A percentile compares a stretch with the other conserved stretches of the same genome.
Evolutionary conservation across 2,329 filamentous ascomycete species (phyloP).

Genomic region (Stemphylium lycopersici): DNA sequence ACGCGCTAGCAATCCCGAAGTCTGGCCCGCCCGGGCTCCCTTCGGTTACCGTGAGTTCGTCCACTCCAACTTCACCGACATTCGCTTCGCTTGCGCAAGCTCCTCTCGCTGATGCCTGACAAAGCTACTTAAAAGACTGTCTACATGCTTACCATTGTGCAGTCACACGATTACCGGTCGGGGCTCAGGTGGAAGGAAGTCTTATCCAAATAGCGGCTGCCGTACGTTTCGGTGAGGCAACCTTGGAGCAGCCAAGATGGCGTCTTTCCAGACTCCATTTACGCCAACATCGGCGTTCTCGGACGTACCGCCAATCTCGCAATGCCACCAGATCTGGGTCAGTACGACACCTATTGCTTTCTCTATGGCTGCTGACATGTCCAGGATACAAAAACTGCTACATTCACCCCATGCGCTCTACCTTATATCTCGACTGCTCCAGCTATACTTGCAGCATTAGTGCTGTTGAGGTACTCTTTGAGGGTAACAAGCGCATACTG

Average conservation of each 20-base stretch:
- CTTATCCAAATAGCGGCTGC: slow-evolving; percentile 18
- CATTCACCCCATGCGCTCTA: slow-evolving; percentile 50
- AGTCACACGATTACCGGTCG: slow-evolving; percentile 21
- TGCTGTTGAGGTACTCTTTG: slow-evolving; percentile 48
- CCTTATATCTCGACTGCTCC: slow-evolving; percentile 50
- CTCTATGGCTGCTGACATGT: slow-evolving; percentile 13
- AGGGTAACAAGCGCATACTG: slow-evolving; percentile 42
- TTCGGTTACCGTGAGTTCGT: neutral
- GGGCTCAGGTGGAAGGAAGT: slow-evolving; percentile 30
- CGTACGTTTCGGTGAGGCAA: slow-evolving; percentile 2
- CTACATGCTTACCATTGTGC: slow-evolving; percentile 23
- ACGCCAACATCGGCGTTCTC: slow-evolving; percentile 13
- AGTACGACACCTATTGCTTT: neutral
- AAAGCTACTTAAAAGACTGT: neutral
- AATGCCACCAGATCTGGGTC: slow-evolving; percentile 40
- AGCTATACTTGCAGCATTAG: slow-evolving; percentile 42
- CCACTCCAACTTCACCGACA: slow-evolving; percentile 8
- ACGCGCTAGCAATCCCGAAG: slow-evolving; percentile 7
- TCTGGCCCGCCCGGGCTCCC: neutral
- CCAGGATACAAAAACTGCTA: slow-evolving; percentile 46
- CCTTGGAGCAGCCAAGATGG: slow-evolving; percentile 23
- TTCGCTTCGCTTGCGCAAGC: neutral
- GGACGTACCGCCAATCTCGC: slow-evolving; percentile 24
- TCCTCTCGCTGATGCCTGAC: slow-evolving; percentile 16
- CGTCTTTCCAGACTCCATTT: slow-evolving; percentile 34